Evolutionary conservation across 306 rosid genomes (phyloP), one percentile per base, ranked within the genome.

Genomic region (Pachyrhizus erosus): DNA sequence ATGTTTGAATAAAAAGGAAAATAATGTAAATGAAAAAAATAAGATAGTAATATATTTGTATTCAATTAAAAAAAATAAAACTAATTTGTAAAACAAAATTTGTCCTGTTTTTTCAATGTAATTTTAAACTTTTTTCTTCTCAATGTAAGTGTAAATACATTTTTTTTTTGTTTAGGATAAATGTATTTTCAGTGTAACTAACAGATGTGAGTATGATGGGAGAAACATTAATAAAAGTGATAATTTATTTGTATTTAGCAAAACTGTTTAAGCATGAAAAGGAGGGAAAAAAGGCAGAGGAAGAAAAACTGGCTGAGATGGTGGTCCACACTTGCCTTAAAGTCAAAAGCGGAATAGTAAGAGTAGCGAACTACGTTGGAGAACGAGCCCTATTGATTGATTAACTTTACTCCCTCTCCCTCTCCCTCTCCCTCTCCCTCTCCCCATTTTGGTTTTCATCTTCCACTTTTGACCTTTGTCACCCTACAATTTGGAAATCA

Each of bases 331-430:
- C 0, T 18, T 27, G 48, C n/a, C 24, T 55, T 58, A 9, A 84
- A 83, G 91, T 88, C 91, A 88, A 85, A 88, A 84, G 76, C 0
- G 43, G 13, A 37, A 87, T 64, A 49, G 81, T 54, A 24, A 80
- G 17, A 15, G 46, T 33, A 42, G 37, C 11, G 70, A 77, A 54
- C 26, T 76, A 43, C 86, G 1, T 81, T 20, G 90, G 88, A 65
- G 69, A 42, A 7, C 27, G 90, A 81, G 87, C 90, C 86, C 83
- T 60, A 82, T 81, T 69, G 20, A 73, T 77, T 69, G 20, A 73
- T 77, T 52, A 7, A 5, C 65, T 43, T 42, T 45, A 40, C 71
- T n/a, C n/a, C n/a, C n/a, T 42, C 81, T 70, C 14, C 10, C 42
- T 5, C 0, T 57, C 20, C 5, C 18, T 42, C 81, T 70, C 14